These are phyloP conservation scores for Globisporangium nagaii DNA, from an alignment of 352 stramenopile species.

Conservation along the genomic window DNA sequence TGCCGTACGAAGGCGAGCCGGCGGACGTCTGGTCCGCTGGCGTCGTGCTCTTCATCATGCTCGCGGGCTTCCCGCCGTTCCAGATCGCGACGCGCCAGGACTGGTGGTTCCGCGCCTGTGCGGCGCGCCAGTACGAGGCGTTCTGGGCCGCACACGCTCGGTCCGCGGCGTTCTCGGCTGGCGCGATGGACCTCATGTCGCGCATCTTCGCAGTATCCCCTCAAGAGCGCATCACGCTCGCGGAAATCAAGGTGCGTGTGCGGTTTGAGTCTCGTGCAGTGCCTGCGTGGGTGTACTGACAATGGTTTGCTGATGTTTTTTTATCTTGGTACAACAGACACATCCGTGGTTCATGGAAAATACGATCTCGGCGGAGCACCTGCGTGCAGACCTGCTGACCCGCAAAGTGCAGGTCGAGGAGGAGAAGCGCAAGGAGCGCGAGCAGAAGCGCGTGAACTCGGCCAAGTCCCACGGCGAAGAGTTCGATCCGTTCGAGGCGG, in stretches of 20 bases:
- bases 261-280: not conserved
- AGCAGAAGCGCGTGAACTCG: constrained; percentile 13
- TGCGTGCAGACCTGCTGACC: constrained; percentile 46
- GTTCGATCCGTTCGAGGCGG: constrained; percentile 56
- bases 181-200: constrained; percentile 66
- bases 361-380: constrained; percentile 27
- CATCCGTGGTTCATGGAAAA: constrained; percentile 62
- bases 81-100: constrained; percentile 84
- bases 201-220: constrained; percentile 69
- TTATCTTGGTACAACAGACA: constrained; percentile 28
- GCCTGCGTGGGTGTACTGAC: not conserved
- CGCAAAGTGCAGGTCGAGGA: constrained; percentile 45
- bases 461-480: constrained; percentile 51
- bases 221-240: constrained; percentile 67
- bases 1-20: constrained; percentile 80
- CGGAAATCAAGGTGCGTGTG: constrained; percentile 61
- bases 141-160: constrained; percentile 76
- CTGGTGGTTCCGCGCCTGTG: constrained; percentile 87
- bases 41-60: constrained; percentile 92
- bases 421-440: constrained; percentile 20
- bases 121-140: constrained; percentile 63
- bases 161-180: constrained; percentile 64
- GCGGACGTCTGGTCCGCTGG: constrained; percentile 90
- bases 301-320: not conserved
- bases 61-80: constrained; percentile 91